Evolutionary conservation across 257 asterid genomes (phyloP).

Genomic region (Nicotiana tabacum): DNA sequence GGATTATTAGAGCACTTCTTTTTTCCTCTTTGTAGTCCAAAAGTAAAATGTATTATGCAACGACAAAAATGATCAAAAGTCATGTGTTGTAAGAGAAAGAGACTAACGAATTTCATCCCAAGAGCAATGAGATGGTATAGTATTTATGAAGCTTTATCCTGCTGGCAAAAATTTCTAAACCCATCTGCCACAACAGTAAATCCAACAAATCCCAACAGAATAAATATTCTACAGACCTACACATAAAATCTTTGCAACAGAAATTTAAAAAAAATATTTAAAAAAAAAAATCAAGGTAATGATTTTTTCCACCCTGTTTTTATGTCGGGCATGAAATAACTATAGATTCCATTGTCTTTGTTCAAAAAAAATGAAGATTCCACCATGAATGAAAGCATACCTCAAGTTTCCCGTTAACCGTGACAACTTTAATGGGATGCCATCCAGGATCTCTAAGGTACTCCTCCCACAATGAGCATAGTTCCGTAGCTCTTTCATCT

Average conservation of each 20-base stretch:
- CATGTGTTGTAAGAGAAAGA: not conserved
- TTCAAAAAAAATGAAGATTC: not conserved
- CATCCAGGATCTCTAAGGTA: conserved; percentile 89
- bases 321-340: not conserved
- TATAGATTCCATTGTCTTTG: not conserved
- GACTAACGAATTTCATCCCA: not conserved
- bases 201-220: not conserved
- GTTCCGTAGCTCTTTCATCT: conserved; percentile 71
- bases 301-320: not conserved
- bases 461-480: conserved; percentile 90
- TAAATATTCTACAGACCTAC: not conserved
- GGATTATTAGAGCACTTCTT: not conserved
- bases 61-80: not conserved
- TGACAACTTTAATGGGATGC: conserved; percentile 74
- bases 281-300: not conserved
- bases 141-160: not conserved
- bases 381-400: conserved; percentile 29
- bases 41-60: not conserved
- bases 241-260: not conserved
- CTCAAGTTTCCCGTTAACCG: conserved; percentile 47
- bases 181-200: not conserved
- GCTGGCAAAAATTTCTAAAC: not conserved
- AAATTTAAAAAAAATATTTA: not conserved
- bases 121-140: not conserved
- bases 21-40: not conserved